Conservation (phyloP, 23 red algal genomes). For the Pyropia haitanensis region DNA sequence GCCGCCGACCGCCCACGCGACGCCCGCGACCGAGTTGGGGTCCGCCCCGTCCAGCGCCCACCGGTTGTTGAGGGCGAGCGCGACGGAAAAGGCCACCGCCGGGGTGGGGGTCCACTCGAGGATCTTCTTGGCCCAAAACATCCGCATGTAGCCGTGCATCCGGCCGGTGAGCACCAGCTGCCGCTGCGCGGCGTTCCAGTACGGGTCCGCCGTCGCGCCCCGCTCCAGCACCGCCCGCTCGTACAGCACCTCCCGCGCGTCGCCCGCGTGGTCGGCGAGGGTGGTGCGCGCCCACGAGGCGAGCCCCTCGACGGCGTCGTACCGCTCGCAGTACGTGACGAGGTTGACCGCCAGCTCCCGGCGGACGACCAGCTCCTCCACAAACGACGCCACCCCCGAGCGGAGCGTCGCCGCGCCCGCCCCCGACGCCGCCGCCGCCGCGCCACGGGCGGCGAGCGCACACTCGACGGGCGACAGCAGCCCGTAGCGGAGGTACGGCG, state of each 20-base stretch:
- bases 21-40: conserved; percentile 79
- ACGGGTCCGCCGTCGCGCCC: conserved; percentile 52
- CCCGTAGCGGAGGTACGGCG: conserved; percentile 79
- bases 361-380: conserved; percentile 97
- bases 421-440: not conserved
- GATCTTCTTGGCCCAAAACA: conserved; percentile 98
- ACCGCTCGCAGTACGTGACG: conserved; percentile 58
- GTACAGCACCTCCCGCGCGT: conserved; percentile 57
- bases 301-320: conserved; percentile 61
- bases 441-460: conserved; percentile 25
- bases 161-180: conserved; percentile 83
- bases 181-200: conserved; percentile 89
- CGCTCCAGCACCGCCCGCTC: conserved; percentile 67
- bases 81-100: conserved; percentile 50
- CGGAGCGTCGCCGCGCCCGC: not conserved
- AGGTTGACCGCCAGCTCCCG: conserved; percentile 84
- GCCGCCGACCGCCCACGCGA: conserved; percentile 79
- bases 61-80: conserved; percentile 71
- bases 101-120: conserved; percentile 78
- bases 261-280: conserved; percentile 38
- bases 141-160: conserved; percentile 92
- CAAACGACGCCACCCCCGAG: conserved; percentile 54
- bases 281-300: conserved; percentile 62
- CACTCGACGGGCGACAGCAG: conserved; percentile 78
- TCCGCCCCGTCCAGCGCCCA: conserved; percentile 90